phyloP scores from a whole-genome alignment of 2,329 filamentous ascomycete genomes.

The Zasmidium citrigriseum region DNA sequence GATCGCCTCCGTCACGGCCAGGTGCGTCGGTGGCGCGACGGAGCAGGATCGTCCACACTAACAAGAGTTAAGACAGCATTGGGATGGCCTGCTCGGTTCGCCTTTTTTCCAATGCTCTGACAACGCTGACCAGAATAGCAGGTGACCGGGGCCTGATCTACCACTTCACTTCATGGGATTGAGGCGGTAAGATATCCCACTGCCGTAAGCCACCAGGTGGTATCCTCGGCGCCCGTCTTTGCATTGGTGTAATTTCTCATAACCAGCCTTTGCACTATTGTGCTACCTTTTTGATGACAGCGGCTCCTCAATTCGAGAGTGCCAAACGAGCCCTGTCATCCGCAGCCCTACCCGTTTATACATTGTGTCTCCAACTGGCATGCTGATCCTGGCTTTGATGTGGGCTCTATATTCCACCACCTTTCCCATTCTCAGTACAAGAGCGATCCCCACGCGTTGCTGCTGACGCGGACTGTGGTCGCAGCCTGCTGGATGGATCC shows the following conservation, averaged over 20 bases:
- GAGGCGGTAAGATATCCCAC: background rate
- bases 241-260: background rate
- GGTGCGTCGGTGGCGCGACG: background rate
- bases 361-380: background rate
- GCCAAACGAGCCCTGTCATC: background rate
- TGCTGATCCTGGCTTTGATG: background rate
- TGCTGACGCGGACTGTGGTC: background rate
- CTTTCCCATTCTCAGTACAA: background rate
- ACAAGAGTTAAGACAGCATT: background rate
- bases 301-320: background rate
- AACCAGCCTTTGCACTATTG: background rate
- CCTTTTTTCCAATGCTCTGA: background rate
- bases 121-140: background rate
- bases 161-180: background rate
- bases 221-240: background rate
- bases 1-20: background rate
- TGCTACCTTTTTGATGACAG: background rate
- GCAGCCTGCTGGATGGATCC: conserved; percentile 17
- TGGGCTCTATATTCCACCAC: background rate
- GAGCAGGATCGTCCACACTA: background rate
- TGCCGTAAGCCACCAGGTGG: background rate
- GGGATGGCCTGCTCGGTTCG: background rate
- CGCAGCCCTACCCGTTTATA: background rate
- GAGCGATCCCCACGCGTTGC: background rate
- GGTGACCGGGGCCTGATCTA: background rate